phyloP scores from a whole-genome alignment of 805 yeast species.

The Peterozyma toletana region DNA sequence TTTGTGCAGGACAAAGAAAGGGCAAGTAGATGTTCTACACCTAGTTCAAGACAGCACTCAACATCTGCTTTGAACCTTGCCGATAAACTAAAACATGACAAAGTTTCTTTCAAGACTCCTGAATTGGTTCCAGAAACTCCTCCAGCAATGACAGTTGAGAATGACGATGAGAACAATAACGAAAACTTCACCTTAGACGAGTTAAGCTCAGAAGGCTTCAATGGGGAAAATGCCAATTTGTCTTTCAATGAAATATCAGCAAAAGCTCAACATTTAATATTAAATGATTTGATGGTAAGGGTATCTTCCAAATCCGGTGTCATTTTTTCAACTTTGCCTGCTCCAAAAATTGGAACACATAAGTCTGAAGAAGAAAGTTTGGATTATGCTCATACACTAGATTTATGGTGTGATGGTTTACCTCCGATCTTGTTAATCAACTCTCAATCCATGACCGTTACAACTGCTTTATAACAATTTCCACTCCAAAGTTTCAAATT shows the following conservation, averaged over 20 bases:
- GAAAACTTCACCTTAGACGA: not conserved
- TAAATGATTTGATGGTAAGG: constrained; percentile 76
- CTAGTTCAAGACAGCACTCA: constrained; percentile 10
- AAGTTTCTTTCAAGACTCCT: not conserved
- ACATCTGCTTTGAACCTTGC: constrained; percentile 8
- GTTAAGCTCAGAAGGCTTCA: constrained; percentile 4
- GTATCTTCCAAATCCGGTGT: constrained; percentile 62
- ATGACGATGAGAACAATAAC: not conserved
- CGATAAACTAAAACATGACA: constrained; percentile 3
- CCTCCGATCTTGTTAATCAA: constrained; percentile 82
- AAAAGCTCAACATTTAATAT: constrained; percentile 78
- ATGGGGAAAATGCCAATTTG: no score
- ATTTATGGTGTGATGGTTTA: constrained; percentile 72
- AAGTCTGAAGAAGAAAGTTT: constrained; percentile 57
- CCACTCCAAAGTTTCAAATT: no score
- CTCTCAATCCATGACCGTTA: constrained; percentile 92
- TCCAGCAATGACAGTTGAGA: not conserved
- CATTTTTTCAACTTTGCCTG: constrained; percentile 83
- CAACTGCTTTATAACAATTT: constrained; percentile 66
- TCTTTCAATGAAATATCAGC: constrained; percentile 88
- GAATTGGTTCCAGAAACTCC: constrained; percentile 4
- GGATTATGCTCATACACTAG: constrained; percentile 69
- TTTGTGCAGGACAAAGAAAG: constrained; percentile 43
- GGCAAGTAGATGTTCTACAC: constrained; percentile 8
- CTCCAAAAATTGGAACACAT: constrained; percentile 82